These are phyloP conservation scores for Mangifera indica DNA, from an alignment of 345 rosid genomes.

Conservation along the genomic window DNA sequence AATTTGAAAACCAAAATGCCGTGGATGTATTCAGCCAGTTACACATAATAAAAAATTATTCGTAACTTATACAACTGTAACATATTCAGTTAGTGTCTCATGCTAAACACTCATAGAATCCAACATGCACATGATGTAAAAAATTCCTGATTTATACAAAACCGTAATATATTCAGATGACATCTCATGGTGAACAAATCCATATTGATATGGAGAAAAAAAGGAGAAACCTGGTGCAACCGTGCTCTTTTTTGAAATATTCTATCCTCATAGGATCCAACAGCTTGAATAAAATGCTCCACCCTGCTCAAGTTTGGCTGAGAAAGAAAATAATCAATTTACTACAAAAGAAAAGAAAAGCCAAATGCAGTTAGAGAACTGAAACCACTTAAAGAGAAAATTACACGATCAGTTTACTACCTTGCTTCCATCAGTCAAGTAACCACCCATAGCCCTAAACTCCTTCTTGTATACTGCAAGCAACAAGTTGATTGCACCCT, in stretches of 20 bases:
- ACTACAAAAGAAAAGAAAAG: constrained; percentile 21
- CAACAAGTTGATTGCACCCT: constrained; percentile 95
- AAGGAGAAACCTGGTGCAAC: constrained; percentile 55
- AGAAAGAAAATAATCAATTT: constrained; percentile 26
- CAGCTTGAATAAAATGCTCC: constrained; percentile 86
- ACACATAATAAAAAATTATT: neutral
- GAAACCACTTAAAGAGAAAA: neutral
- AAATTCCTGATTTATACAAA: neutral
- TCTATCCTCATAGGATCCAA: constrained; percentile 76
- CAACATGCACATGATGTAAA: constrained; percentile 36
- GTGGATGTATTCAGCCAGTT: neutral
- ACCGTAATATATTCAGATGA: neutral
- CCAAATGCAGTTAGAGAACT: constrained; percentile 3
- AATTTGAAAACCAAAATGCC: neutral
- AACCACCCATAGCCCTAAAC: constrained; percentile 55
- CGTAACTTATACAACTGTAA: neutral
- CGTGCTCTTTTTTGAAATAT: constrained; percentile 88
- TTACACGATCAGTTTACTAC: constrained; percentile 31
- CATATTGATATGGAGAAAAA: constrained; percentile 3
- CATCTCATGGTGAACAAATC: neutral
- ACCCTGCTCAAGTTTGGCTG: constrained; percentile 74
- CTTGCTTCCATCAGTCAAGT: constrained; percentile 78
- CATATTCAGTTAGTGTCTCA: neutral
- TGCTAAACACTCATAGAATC: constrained; percentile 48
- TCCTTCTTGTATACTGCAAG: constrained; percentile 86